phyloP scores from a whole-genome alignment of 2,329 filamentous ascomycete genomes.

The Hypoxylon sp. region DNA sequence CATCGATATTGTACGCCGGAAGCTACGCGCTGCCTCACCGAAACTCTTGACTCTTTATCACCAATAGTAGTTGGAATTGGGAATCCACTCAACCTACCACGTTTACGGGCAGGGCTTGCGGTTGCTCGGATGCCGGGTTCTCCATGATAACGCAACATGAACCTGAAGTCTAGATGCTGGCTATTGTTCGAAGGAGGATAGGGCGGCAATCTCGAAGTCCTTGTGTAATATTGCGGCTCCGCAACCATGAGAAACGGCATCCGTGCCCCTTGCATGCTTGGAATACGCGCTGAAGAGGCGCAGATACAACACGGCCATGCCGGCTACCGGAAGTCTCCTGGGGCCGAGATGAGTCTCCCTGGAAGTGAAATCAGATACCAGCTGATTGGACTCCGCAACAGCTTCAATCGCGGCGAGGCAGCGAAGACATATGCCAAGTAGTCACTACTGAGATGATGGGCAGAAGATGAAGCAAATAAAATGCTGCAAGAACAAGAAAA shows the following conservation, averaged over 20 bases:
- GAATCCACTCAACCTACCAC: not conserved
- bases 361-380: not conserved
- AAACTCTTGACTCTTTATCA: not conserved
- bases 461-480: conserved; percentile 10
- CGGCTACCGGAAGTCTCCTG: conserved; percentile 3
- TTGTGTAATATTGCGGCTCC: conserved; percentile 30
- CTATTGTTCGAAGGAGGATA: conserved; percentile 1
- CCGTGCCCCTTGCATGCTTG: conserved; percentile 27
- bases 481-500: not conserved
- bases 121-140: not conserved
- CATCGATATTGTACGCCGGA: not conserved
- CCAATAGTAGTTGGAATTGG: not conserved
- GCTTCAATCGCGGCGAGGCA: not conserved
- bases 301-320: not conserved
- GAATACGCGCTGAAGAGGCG: conserved; percentile 15
- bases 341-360: conserved; percentile 2
- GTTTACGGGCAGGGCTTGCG: not conserved
- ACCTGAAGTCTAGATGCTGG: not conserved
- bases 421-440: conserved; percentile 1
- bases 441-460: not conserved
- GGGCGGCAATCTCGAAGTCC: not conserved
- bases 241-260: not conserved
- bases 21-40: not conserved
- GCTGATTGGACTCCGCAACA: not conserved
- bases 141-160: not conserved